Conservation (phyloP, 441 rosid genomes). For the Adansonia madagascariensis region DNA sequence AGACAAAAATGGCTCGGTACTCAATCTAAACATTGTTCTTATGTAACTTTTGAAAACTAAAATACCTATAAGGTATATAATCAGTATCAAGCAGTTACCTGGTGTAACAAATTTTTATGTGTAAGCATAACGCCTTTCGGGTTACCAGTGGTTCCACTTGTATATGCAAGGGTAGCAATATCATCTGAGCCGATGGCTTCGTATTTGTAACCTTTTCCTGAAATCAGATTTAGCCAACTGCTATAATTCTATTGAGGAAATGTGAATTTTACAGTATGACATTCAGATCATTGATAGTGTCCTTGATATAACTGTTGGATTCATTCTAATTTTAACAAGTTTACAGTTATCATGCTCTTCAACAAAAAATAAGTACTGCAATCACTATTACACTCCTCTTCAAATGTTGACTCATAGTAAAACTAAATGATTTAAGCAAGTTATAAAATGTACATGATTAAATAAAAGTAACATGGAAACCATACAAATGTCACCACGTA, state of each 20-base stretch:
- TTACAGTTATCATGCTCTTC: not conserved
- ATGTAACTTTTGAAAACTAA: slow-evolving; percentile 10
- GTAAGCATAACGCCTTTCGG: slow-evolving; percentile 99
- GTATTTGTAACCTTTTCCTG: slow-evolving; percentile 56
- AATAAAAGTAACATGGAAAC: not conserved
- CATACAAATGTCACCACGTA: not conserved
- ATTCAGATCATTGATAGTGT: not conserved
- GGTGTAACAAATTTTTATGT: slow-evolving; percentile 87
- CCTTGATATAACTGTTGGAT: not conserved
- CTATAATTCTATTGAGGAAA: not conserved
- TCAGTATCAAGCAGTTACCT: slow-evolving; percentile 52
- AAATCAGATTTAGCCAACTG: slow-evolving; percentile 30
- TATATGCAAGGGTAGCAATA: slow-evolving; percentile 80
- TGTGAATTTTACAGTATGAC: not conserved
- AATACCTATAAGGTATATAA: slow-evolving; percentile 21
- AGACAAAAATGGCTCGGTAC: not conserved
- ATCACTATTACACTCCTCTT: not conserved
- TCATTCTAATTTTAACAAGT: not conserved
- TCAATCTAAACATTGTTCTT: not conserved
- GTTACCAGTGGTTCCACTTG: slow-evolving; percentile 95
- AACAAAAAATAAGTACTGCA: not conserved
- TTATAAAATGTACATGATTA: not conserved
- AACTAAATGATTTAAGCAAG: not conserved
- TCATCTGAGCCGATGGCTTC: slow-evolving; percentile 71
- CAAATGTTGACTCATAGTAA: not conserved